phyloP scores from a whole-genome alignment of 2,329 filamentous ascomycete species.

The Fonsecaea erecta region DNA sequence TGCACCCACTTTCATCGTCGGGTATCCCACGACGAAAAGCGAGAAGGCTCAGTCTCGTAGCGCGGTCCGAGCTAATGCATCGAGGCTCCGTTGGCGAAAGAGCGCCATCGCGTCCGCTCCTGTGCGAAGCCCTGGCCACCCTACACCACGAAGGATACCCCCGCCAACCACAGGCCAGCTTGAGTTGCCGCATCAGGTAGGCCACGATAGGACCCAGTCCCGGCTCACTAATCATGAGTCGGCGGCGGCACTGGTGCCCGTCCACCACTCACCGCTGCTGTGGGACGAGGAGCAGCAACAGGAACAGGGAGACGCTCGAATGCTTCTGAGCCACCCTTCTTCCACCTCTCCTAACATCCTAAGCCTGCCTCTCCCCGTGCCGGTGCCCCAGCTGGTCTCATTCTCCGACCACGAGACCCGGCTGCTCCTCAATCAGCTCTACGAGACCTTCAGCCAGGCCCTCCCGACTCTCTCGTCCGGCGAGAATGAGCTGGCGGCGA shows the following conservation, averaged over 20 bases:
- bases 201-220: neutral
- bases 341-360: neutral
- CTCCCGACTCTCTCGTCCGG: neutral
- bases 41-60: conserved; percentile 9
- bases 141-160: neutral
- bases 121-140: neutral
- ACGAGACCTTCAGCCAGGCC: conserved; percentile 2
- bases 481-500: neutral
- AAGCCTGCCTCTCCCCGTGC: neutral
- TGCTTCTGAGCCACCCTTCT: neutral
- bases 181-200: neutral
- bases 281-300: neutral
- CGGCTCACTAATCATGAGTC: neutral
- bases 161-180: neutral
- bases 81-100: conserved; percentile 10
- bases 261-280: neutral
- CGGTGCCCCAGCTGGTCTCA: neutral
- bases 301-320: neutral
- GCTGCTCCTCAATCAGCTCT: conserved; percentile 1
- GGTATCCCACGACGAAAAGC: conserved; percentile 11
- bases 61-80: conserved; percentile 14
- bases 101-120: neutral
- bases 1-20: conserved; percentile 12
- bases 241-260: neutral
- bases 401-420: conserved; percentile 4